Percentiles rank a stretch among this genome's conserved stretches.
Conservation (phyloP, 805 yeast genomes). For the Metschnikowia borealis region DNA sequence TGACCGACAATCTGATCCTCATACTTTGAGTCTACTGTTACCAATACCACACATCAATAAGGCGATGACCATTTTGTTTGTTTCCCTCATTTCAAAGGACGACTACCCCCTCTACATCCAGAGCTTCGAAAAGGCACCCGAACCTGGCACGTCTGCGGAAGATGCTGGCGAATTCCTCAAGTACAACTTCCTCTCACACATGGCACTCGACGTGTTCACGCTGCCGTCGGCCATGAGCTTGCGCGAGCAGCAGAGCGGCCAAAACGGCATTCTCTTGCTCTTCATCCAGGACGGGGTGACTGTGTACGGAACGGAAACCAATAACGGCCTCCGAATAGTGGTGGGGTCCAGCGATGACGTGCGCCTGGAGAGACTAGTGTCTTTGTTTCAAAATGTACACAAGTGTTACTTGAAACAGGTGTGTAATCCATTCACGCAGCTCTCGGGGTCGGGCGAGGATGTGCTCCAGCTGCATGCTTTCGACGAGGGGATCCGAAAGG, state of each 20-base stretch:
- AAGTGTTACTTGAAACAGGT: constrained; percentile 51
- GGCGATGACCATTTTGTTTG: constrained; percentile 39
- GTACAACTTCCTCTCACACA: constrained; percentile 69
- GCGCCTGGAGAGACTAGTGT: constrained; percentile 13
- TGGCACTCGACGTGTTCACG: constrained; percentile 67
- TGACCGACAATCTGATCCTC: too few species aligned
- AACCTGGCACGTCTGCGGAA: neutral
- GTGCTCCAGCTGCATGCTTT: constrained; percentile 28
- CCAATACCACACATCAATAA: neutral
- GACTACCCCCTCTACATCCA: constrained; percentile 61
- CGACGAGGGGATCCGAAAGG: constrained; percentile 24
- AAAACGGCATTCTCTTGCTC: constrained; percentile 39
- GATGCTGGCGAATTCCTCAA: constrained; percentile 48
- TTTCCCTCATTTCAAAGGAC: constrained; percentile 54
- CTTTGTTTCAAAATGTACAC: constrained; percentile 40
- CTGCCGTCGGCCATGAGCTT: constrained; percentile 44
- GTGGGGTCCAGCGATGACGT: constrained; percentile 41
- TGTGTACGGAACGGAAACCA: constrained; percentile 66
- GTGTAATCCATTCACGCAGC: constrained; percentile 57
- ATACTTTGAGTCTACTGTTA: too few species aligned
- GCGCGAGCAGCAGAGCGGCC: constrained; percentile 32
- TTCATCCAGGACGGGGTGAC: constrained; percentile 65
- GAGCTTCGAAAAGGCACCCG: constrained; percentile 32
- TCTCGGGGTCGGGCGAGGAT: constrained; percentile 17
- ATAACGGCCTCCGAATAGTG: constrained; percentile 63